Conservation (phyloP, 352 stramenopile genomes). For the Pelagophyceae sp. region DNA sequence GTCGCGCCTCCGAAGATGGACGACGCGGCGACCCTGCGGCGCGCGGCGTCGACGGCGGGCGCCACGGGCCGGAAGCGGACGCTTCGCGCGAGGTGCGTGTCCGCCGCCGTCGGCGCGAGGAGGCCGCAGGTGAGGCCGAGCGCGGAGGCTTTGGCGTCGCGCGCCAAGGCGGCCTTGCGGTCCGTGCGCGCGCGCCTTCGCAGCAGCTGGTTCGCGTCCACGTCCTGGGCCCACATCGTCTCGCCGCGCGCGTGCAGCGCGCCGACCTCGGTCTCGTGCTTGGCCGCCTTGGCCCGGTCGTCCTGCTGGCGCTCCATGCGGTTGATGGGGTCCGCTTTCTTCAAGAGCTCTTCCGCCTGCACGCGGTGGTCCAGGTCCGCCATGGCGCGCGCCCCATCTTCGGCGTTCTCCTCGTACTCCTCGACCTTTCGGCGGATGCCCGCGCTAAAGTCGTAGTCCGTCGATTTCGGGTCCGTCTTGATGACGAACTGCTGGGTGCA, state of each 20-base stretch:
- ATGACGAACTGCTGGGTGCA: constrained; percentile 79
- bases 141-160: background rate
- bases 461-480: constrained; percentile 83
- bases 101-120: background rate
- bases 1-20: background rate
- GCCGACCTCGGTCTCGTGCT: background rate
- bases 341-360: background rate
- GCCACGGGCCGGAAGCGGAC: background rate
- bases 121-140: background rate
- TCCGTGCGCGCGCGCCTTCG: background rate
- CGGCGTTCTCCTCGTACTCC: constrained; percentile 24
- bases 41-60: no score
- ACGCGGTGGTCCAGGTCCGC: background rate
- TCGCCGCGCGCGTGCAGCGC: no score
- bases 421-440: constrained; percentile 77
- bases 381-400: background rate
- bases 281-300: background rate
- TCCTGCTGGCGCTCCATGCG: background rate
- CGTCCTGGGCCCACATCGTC: background rate
- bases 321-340: background rate
- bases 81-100: background rate
- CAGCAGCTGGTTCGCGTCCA: background rate
- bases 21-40: background rate
- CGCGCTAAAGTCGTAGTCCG: constrained; percentile 68
- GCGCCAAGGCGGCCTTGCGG: background rate